A percentile compares a stretch with the other conserved stretches of the same genome.
phyloP scores from a whole-genome alignment of 257 asterid species.

The Solanum paucissectum region DNA sequence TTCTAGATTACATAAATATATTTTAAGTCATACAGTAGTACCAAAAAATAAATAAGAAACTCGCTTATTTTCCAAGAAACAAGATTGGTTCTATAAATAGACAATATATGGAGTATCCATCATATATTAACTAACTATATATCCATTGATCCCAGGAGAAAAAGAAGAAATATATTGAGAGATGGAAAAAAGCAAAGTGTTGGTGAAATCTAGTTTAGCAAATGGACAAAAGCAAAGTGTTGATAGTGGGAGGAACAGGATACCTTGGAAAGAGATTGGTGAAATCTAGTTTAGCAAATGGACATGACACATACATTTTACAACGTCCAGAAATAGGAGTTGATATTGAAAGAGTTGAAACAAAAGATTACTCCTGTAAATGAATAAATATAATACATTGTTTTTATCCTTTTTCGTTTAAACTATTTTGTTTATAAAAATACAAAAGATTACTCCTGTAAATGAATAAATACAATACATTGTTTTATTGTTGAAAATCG shows the following conservation, averaged over 20 bases:
- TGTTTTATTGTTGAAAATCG: too few relatives aligned
- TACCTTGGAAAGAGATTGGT: slow-evolving; percentile 60
- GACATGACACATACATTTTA: slow-evolving; percentile 58
- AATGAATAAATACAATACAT: too few relatives aligned
- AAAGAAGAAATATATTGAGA: neutral
- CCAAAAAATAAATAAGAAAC: too few relatives aligned
- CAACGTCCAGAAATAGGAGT: slow-evolving; percentile 52
- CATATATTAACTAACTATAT: neutral
- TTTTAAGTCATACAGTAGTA: too few relatives aligned
- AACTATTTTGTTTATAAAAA: too few relatives aligned
- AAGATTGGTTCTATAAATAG: neutral
- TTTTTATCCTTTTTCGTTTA: too few relatives aligned
- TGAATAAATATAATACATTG: too few relatives aligned
- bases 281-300: slow-evolving; percentile 59
- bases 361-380: too few relatives aligned
- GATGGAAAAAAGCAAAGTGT: slow-evolving; percentile 30
- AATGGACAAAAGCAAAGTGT: slow-evolving; percentile 49
- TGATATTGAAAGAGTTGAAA: slow-evolving; percentile 60
- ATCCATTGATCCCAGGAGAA: neutral
- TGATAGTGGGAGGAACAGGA: slow-evolving; percentile 80
- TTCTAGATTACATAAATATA: too few relatives aligned
- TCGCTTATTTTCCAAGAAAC: neutral
- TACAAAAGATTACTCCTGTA: too few relatives aligned
- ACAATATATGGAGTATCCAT: neutral
- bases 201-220: too few relatives aligned